phyloP scores from a whole-genome alignment of 257 asterid species.

The Solanum sitiens region DNA sequence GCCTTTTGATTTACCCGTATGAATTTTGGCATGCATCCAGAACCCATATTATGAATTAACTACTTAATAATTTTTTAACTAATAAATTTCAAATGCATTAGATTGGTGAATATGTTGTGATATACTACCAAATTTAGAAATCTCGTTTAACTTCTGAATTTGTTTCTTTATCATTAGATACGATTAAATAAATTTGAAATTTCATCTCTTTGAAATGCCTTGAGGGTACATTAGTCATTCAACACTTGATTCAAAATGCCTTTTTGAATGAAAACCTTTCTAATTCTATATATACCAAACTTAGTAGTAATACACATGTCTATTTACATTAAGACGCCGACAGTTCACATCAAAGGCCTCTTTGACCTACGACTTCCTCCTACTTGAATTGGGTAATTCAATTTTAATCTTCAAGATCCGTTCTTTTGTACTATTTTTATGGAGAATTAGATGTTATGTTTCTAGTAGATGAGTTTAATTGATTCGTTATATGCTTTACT shows the following conservation, averaged over 20 bases:
- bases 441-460: background rate
- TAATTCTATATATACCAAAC: background rate
- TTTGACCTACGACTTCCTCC: constrained; percentile 56
- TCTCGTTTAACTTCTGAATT: background rate
- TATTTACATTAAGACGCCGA: background rate
- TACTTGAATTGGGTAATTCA: constrained; percentile 68
- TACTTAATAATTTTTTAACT: background rate
- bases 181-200: background rate
- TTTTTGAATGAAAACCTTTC: background rate
- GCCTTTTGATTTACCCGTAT: background rate
- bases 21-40: background rate
- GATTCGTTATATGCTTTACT: background rate
- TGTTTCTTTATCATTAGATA: background rate
- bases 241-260: background rate
- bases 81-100: background rate
- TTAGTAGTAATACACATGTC: background rate
- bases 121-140: background rate
- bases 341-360: constrained; percentile 31
- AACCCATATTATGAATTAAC: background rate
- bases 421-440: too few relatives aligned
- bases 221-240: background rate
- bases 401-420: too few relatives aligned
- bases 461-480: background rate
- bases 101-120: background rate
- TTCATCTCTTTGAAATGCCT: background rate